Evolutionary conservation across 2,329 filamentous ascomycete species (phyloP).

Genomic region (Byssochlamys sp.): DNA sequence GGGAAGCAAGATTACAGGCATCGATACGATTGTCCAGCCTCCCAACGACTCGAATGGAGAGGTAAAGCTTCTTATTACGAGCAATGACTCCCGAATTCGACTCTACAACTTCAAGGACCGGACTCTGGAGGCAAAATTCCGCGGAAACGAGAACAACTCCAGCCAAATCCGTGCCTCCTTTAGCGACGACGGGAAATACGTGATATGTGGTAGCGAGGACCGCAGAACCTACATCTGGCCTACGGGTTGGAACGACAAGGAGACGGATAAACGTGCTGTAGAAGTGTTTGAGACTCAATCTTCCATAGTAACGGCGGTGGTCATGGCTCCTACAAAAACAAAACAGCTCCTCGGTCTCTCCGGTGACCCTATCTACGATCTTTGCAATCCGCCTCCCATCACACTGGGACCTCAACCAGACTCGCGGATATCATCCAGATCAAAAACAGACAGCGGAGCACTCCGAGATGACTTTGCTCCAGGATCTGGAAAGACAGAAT

Average conservation of each 20-base stretch:
- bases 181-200: constrained; percentile 73
- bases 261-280: constrained; percentile 68
- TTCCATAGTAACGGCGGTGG: constrained; percentile 76
- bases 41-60: constrained; percentile 52
- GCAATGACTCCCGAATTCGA: constrained; percentile 85
- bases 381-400: constrained; percentile 89
- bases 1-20: constrained; percentile 93
- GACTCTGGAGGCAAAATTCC: constrained; percentile 76
- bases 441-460: constrained; percentile 34
- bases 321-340: constrained; percentile 72
- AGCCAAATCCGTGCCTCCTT: constrained; percentile 86
- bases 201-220: constrained; percentile 91
- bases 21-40: constrained; percentile 61
- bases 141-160: constrained; percentile 78
- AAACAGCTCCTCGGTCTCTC: constrained; percentile 68
- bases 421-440: constrained; percentile 42
- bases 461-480: constrained; percentile 21
- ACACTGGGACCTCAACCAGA: constrained; percentile 69
- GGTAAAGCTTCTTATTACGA: constrained; percentile 78
- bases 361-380: constrained; percentile 85
- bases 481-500: constrained; percentile 21
- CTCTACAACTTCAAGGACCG: constrained; percentile 84
- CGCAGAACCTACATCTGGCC: constrained; percentile 85
- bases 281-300: constrained; percentile 88
- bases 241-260: constrained; percentile 51